A percentile compares a stretch with the other conserved stretches of the same genome.
Conservation (phyloP, 2,329 filamentous ascomycete species). For the Madurella mycetomatis region DNA sequence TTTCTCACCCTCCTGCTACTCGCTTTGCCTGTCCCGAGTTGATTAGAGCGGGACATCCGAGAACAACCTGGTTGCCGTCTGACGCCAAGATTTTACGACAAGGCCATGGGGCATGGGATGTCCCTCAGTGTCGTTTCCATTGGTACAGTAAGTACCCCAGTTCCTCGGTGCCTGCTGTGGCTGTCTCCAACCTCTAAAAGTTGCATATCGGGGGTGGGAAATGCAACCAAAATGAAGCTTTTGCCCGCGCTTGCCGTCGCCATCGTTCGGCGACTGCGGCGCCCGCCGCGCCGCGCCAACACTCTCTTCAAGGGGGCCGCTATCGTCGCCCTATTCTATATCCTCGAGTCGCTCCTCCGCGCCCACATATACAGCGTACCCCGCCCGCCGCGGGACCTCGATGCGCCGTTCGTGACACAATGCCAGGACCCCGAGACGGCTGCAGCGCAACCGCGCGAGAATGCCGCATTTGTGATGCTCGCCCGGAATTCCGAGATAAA, state of each 20-base stretch:
- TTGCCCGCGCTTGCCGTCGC: constrained; percentile 1
- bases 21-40: no score
- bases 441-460: constrained; percentile 35
- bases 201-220: background rate
- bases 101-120: no score
- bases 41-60: no score
- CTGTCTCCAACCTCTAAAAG: background rate
- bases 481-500: constrained; percentile 42
- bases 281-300: constrained; percentile 6
- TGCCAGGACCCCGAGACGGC: constrained; percentile 37
- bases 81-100: no score
- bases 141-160: background rate
- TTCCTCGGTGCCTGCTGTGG: background rate
- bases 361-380: constrained; percentile 33
- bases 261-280: constrained; percentile 7
- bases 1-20: no score
- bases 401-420: constrained; percentile 36
- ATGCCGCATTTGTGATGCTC: constrained; percentile 44
- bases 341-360: constrained; percentile 35
- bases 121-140: no score
- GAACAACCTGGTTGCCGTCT: no score
- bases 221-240: constrained; percentile 2
- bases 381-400: constrained; percentile 34
- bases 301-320: constrained; percentile 14
- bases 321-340: constrained; percentile 29